Evolutionary conservation across 768 basidiomycete genomes (phyloP), one percentile per base, ranked within the genome.

Genomic region (Amanita exitialis): DNA sequence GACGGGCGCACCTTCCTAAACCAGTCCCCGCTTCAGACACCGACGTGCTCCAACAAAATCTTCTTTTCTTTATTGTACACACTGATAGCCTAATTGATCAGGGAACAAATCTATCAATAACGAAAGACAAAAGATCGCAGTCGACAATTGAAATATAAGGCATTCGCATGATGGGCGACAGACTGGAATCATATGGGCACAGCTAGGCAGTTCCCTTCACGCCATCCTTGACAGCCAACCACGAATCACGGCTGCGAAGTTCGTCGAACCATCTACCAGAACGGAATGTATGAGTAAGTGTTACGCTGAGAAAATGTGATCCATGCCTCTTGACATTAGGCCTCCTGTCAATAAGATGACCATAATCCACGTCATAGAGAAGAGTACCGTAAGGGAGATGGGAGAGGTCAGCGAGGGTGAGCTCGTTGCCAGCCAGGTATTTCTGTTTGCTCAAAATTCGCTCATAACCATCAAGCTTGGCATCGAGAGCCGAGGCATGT

Each of bases 331-430:
- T 51, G 3, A 79, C 68, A 53, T 76, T 73, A 4, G 74, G 72
- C 56, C 67, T 65, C 25, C 63, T 54, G 20, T 59, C 32, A 13
- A 47, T 60, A 16, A 78, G 52, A 8, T 68, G 51, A 12, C 64
- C 56, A 41, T 56, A 52, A 1, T 67, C 69, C 1, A 56, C 52
- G 1, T 7, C 13, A n/a, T 37, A 51, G 25, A 69, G 54, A 41
- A 58, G 3, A 2, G 46, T 25, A 1, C 57, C 65, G 45, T 71
- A 73, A 0, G 80, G 72, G 30, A 83, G 58, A 59, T 82, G 80
- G 61, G 73, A 74, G 8, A 83, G 66, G 58, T 83, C 82, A 2
- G 76, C 79, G 0, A 82, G 64, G 4, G 78, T 80, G 46, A 83
- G 20, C 13, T 62, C 78, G 57, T 82, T 66, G 0, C 80, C 80